Conservation (phyloP, 192 early-diverging fungal genomes). For the Coemansia sp. region DNA sequence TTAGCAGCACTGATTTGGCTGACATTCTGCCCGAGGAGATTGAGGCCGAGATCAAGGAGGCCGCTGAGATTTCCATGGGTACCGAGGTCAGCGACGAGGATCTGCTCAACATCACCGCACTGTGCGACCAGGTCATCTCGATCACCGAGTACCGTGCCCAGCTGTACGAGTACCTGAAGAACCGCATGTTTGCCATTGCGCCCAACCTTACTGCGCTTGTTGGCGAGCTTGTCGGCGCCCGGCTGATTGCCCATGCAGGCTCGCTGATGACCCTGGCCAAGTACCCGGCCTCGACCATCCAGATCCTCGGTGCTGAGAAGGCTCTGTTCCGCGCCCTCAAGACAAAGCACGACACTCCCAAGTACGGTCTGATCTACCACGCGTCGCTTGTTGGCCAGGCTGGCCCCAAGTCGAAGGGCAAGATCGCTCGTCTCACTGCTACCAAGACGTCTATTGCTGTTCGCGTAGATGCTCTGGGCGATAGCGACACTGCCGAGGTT, state of each 20-base stretch:
- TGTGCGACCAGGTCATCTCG: constrained; percentile 95
- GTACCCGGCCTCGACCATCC: constrained; percentile 96
- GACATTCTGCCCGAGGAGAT: constrained; percentile 88
- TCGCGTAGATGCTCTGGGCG: constrained; percentile 90
- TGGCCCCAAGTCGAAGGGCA: constrained; percentile 94
- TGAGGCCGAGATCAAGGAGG: constrained; percentile 90
- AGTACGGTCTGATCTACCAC: constrained; percentile 98
- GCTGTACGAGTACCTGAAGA: constrained; percentile 96
- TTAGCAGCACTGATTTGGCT: constrained; percentile 73
- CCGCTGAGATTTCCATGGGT: constrained; percentile 98
- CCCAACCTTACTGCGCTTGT: constrained; percentile 91
- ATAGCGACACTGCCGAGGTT: constrained; percentile 73
- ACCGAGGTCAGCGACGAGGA: constrained; percentile 97
- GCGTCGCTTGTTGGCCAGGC: constrained; percentile 96
- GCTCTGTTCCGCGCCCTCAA: constrained; percentile 99
- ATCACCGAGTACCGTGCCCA: constrained; percentile 93
- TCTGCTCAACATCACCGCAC: constrained; percentile 89
- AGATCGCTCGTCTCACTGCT: constrained; percentile 92
- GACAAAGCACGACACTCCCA: constrained; percentile 97
- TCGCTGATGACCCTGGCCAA: constrained; percentile 96
- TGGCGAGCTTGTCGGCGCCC: constrained; percentile 97
- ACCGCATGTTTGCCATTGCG: constrained; percentile 89
- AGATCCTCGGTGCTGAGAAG: constrained; percentile 99
- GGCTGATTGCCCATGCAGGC: constrained; percentile 97
- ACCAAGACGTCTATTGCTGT: constrained; percentile 88